Conservation (phyloP, 83 land plant genomes). For the Picea abies region DNA sequence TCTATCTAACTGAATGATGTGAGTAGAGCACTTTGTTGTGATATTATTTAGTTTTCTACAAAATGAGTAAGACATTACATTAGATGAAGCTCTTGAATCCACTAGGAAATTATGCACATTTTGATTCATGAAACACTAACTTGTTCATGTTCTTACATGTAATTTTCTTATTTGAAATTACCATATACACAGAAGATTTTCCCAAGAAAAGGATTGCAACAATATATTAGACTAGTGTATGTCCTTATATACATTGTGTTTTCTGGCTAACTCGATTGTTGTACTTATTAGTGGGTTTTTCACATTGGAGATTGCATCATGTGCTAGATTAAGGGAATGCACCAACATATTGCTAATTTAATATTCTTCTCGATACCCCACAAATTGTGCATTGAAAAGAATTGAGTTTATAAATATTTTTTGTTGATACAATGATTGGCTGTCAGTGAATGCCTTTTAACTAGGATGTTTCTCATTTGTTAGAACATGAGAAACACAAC, state of each 20-base stretch:
- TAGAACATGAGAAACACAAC: slow-evolving; percentile 84
- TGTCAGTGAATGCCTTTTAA: background rate
- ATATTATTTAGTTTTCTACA: too few relatives aligned
- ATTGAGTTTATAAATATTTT: background rate
- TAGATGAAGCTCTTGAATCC: too few relatives aligned
- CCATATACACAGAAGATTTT: background rate
- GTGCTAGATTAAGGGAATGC: slow-evolving; percentile 72
- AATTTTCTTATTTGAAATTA: background rate
- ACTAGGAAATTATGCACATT: too few relatives aligned
- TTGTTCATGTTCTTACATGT: slow-evolving; percentile 11
- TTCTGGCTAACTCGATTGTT: background rate
- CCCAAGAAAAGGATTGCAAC: background rate
- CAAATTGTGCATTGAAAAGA: background rate
- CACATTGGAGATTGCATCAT: slow-evolving; percentile 82
- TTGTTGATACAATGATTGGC: background rate
- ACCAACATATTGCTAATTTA: background rate
- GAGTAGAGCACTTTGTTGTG: too few relatives aligned
- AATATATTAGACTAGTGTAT: too few relatives aligned
- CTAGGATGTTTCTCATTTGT: slow-evolving; percentile 11
- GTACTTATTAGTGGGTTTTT: slow-evolving; percentile 72
- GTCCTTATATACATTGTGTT: too few relatives aligned
- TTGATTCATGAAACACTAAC: background rate
- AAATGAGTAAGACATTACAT: too few relatives aligned
- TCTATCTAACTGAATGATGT: too few relatives aligned
- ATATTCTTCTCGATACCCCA: background rate